Conservation (phyloP, 1,284 basidiomycete species). For the Boletellus sp. region DNA sequence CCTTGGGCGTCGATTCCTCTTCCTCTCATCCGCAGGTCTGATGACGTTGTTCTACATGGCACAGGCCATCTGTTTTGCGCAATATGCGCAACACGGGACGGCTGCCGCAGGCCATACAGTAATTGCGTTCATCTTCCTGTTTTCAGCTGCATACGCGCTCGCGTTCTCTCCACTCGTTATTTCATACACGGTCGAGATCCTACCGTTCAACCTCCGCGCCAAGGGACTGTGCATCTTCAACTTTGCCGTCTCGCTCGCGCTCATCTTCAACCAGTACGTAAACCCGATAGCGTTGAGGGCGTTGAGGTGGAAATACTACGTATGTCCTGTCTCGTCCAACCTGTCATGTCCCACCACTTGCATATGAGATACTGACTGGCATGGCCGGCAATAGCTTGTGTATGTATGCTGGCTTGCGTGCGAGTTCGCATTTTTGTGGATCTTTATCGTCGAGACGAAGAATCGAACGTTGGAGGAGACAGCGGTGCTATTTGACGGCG, state of each 20-base stretch:
- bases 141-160: constrained; percentile 65
- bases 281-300: constrained; percentile 69
- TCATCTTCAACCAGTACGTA: constrained; percentile 78
- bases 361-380: background rate
- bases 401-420: constrained; percentile 68
- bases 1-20: constrained; percentile 59
- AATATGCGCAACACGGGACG: constrained; percentile 48
- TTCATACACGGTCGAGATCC: constrained; percentile 71
- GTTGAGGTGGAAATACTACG: constrained; percentile 61
- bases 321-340: constrained; percentile 21
- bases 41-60: constrained; percentile 70
- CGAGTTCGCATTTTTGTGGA: constrained; percentile 60
- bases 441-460: constrained; percentile 72
- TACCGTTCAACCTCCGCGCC: constrained; percentile 69
- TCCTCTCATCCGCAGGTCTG: constrained; percentile 57
- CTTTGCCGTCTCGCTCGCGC: constrained; percentile 60
- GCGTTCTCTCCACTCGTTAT: constrained; percentile 74
- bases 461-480: constrained; percentile 72
- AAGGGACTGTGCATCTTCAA: constrained; percentile 78
- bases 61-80: constrained; percentile 70
- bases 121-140: constrained; percentile 76
- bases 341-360: background rate
- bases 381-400: constrained; percentile 42
- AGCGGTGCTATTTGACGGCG: constrained; percentile 67
- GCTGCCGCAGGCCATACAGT: constrained; percentile 57